Evolutionary conservation across 78 protist genomes (phyloP).

Genomic region (Speleostelium caveatum): DNA sequence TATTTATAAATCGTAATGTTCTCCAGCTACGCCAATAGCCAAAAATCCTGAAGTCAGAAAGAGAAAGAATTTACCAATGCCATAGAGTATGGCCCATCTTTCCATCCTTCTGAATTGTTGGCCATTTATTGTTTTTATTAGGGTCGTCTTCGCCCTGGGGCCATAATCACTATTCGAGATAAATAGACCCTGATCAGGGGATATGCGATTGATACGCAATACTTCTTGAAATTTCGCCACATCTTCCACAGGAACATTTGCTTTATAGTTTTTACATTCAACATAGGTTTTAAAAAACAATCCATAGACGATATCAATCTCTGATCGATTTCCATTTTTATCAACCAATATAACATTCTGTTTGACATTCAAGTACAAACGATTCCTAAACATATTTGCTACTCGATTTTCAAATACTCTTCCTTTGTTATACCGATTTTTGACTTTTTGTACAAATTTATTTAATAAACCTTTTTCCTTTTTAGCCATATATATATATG

Average conservation of each 20-base stretch:
- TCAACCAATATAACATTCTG: conserved; percentile 53
- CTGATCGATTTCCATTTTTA: conserved; percentile 40
- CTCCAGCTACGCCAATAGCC: too few relatives aligned
- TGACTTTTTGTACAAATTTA: too few relatives aligned
- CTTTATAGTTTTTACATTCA: conserved; percentile 67
- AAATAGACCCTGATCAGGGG: conserved; percentile 29
- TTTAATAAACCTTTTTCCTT: too few relatives aligned
- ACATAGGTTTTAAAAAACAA: conserved; percentile 44
- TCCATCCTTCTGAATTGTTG: conserved; percentile 33
- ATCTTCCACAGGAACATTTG: conserved; percentile 61
- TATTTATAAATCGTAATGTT: too few relatives aligned
- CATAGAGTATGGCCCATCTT: neutral
- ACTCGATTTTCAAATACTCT: conserved; percentile 44
- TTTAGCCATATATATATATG: neutral
- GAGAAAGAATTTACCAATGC: neutral
- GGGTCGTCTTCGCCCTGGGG: conserved; percentile 57
- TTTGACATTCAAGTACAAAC: conserved; percentile 41
- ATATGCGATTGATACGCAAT: conserved; percentile 15
- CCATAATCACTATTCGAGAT: conserved; percentile 20
- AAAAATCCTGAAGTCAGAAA: neutral
- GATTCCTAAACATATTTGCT: conserved; percentile 3
- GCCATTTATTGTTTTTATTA: conserved; percentile 53
- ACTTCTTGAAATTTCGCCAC: conserved; percentile 84
- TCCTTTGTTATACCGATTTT: too few relatives aligned
- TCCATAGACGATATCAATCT: conserved; percentile 78